Conservation (phyloP, 2,329 filamentous ascomycete genomes). For the Aspergillaceae sp. region DNA sequence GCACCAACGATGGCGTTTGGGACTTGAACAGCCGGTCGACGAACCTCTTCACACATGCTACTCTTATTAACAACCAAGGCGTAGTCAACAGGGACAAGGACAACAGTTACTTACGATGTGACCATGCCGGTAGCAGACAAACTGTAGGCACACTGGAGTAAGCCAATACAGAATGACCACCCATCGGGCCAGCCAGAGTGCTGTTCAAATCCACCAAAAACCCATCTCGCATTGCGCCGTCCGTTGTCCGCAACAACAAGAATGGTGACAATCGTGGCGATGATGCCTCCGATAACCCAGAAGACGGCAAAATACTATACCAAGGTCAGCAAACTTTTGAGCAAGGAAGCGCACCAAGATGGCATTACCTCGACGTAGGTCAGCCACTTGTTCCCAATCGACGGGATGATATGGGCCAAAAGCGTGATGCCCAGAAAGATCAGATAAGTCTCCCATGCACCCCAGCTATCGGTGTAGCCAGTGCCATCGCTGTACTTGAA, state of each 20-base stretch:
- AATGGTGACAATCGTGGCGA: conserved; percentile 59
- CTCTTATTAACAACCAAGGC: conserved; percentile 7
- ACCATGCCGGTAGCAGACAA: conserved; percentile 69
- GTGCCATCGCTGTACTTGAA: conserved; percentile 42
- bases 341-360: conserved; percentile 1
- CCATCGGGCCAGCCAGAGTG: conserved; percentile 61
- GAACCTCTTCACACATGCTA: conserved; percentile 61
- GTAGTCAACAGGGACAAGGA: not conserved
- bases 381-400: conserved; percentile 46
- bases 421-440: conserved; percentile 63
- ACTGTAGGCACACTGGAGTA: conserved; percentile 58
- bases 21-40: conserved; percentile 54
- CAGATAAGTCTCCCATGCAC: conserved; percentile 57
- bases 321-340: conserved; percentile 46
- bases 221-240: conserved; percentile 52
- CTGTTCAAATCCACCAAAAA: conserved; percentile 47
- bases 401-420: conserved; percentile 44
- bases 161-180: conserved; percentile 63
- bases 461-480: conserved; percentile 47
- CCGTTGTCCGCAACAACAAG: conserved; percentile 61
- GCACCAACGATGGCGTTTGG: conserved; percentile 61
- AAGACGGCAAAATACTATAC: conserved; percentile 69
- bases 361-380: conserved; percentile 57
- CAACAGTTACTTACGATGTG: conserved; percentile 51
- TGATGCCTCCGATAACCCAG: conserved; percentile 56